Percentiles rank a stretch among this genome's conserved stretches.
Conservation (phyloP, 148 eudicot genomes). For the Selenicereus undatus region DNA sequence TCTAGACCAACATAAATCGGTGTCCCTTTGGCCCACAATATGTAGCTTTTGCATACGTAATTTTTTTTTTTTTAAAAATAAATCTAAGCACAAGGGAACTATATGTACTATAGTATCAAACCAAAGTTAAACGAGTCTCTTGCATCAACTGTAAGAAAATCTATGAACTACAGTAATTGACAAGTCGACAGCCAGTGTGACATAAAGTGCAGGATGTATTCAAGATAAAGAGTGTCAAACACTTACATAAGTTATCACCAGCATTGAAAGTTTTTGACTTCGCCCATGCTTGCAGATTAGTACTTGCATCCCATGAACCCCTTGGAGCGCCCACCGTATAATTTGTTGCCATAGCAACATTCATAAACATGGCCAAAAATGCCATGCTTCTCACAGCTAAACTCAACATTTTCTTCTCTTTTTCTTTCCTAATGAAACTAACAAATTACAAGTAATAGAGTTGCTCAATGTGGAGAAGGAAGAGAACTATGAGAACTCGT, state of each 20-base stretch:
- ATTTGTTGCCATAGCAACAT: slow-evolving; percentile 23
- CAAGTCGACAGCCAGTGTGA: neutral
- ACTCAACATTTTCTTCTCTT: slow-evolving; percentile 1
- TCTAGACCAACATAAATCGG: neutral
- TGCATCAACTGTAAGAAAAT: too few relatives aligned
- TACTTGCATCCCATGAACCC: slow-evolving; percentile 37
- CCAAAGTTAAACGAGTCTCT: too few relatives aligned
- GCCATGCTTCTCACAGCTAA: slow-evolving; percentile 20
- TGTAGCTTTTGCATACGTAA: too few relatives aligned
- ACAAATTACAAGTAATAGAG: neutral
- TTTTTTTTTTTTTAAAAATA: too few relatives aligned
- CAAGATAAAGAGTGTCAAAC: neutral
- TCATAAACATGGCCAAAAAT: slow-evolving; percentile 18
- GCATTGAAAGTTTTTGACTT: slow-evolving; percentile 9
- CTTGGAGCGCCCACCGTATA: slow-evolving; percentile 29
- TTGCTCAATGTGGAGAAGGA: neutral
- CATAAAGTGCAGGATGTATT: neutral
- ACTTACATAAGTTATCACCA: slow-evolving; percentile 37
- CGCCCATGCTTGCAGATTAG: slow-evolving; percentile 26
- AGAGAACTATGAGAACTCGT: neutral
- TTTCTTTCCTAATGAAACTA: neutral
- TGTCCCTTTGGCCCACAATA: too few relatives aligned
- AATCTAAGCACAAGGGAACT: too few relatives aligned
- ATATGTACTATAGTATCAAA: too few relatives aligned
- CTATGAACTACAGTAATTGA: neutral